Base-by-base conservation (phyloP, 768 basidiomycete genomes). In the Phylloporus rhodoxanthus region DNA sequence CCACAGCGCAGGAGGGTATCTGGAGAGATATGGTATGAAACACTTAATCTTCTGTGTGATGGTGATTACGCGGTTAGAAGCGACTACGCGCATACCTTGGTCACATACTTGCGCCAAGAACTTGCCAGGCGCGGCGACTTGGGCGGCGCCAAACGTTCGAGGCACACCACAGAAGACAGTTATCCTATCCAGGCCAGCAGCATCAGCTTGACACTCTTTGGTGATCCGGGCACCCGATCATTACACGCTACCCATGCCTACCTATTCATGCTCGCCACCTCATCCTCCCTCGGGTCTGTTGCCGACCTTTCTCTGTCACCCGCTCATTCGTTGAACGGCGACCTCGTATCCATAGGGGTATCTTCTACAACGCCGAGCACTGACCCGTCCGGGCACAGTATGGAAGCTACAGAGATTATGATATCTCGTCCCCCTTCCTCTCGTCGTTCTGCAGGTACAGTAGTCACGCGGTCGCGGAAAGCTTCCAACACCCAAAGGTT, bases 1-100 rank as follows among this genome's bases (percentile, higher is more conserved):
- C 73, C 80, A n/a, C 75, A 81, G 45, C 72, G 88, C 50, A 82
- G 81, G 9, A 75, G 75, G 53, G 78, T 96, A 28, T 75, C 85
- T 3, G 84, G 87, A 25, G 91, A 92, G 61, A 79, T 86, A 29
- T 95, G 91, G 91, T 89, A 92, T 63, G 92, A 95, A 53, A 93
- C 89, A 2, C 67, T 95, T 38, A 85, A 84, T 42, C 73, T 96
- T 23, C 68, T 95, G 4, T 94, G 91, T 62, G 91, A 95, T 62
- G 65, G 70, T 11, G 84, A 90, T 49, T 84, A 79, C 57, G 71
- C 79, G n/a, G 82, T 94, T 19, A 82, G 93, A 48, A 77, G 80
- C 11, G 87, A 89, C 55, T 94, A 92, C 62, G 78, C 83, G 1
- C 70, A 76, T 32, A 80, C 83, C 4, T 67, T 96, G n/a, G 68